Conservation (phyloP, 2,329 filamentous ascomycete genomes). For the Epichloe sylvatica region DNA sequence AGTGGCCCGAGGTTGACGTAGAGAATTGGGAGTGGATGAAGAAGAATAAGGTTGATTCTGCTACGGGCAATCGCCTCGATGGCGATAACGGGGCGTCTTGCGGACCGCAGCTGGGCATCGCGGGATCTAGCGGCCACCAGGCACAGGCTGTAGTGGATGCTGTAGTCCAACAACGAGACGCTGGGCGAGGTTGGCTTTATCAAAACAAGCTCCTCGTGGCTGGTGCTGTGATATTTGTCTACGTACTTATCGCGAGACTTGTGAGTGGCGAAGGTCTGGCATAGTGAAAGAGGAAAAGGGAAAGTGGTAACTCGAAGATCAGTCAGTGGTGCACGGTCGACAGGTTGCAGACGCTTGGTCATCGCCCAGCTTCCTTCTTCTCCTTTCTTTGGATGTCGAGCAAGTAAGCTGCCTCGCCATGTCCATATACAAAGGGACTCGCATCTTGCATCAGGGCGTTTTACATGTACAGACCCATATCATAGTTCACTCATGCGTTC, state of each 20-base stretch:
- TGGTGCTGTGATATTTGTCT: constrained; percentile 58
- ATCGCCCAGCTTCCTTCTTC: background rate
- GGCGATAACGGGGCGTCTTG: constrained; percentile 38
- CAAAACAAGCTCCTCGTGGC: constrained; percentile 66
- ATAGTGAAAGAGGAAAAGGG: background rate
- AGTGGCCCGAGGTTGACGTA: constrained; percentile 80
- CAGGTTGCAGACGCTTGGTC: background rate
- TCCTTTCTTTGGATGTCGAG: background rate
- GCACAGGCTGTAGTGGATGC: constrained; percentile 63
- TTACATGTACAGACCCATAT: background rate
- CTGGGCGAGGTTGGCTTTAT: constrained; percentile 68
- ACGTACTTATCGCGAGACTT: constrained; percentile 68
- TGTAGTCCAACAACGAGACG: constrained; percentile 61
- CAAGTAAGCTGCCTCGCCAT: background rate
- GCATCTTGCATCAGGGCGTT: background rate
- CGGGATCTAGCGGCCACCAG: constrained; percentile 46
- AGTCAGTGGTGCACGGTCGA: background rate
- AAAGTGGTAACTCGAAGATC: background rate
- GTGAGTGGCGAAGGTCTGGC: constrained; percentile 36
- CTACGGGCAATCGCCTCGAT: constrained; percentile 50
- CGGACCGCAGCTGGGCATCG: constrained; percentile 43
- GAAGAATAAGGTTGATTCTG: constrained; percentile 62
- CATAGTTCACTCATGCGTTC: background rate
- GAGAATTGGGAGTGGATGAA: constrained; percentile 92
- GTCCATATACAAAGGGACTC: background rate